A percentile compares a stretch with the other conserved stretches of the same genome.
phyloP scores from a whole-genome alignment of 495 filamentous ascomycete species.

The Filosporella fistucella region DNA sequence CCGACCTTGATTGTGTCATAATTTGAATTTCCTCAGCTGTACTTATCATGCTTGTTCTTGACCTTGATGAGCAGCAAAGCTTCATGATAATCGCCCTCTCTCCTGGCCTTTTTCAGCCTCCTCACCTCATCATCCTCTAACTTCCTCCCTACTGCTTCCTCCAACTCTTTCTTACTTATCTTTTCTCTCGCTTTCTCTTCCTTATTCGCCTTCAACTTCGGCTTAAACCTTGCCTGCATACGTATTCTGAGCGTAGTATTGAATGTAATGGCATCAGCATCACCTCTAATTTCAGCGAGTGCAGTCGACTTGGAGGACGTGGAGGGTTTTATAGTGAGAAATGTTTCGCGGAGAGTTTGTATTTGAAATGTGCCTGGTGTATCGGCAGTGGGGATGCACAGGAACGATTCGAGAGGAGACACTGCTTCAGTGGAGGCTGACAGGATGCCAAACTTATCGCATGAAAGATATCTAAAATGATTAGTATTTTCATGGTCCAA shows the following conservation, averaged over 20 bases:
- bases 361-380: conserved; percentile 63
- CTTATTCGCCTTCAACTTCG: conserved; percentile 68
- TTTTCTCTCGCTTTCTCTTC: conserved; percentile 77
- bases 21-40: conserved; percentile 28
- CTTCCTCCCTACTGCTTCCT: conserved; percentile 69
- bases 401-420: conserved; percentile 75
- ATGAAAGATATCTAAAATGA: conserved; percentile 68
- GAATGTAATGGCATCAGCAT: conserved; percentile 66
- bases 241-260: conserved; percentile 76
- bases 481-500: not conserved
- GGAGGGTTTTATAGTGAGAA: conserved; percentile 47
- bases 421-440: conserved; percentile 76
- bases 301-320: conserved; percentile 36
- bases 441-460: conserved; percentile 78
- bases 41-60: conserved; percentile 97
- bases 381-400: conserved; percentile 58
- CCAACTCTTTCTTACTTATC: conserved; percentile 83
- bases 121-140: conserved; percentile 84
- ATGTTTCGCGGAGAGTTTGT: conserved; percentile 60
- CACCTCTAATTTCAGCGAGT: conserved; percentile 67
- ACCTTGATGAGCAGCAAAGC: conserved; percentile 82
- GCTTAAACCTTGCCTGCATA: conserved; percentile 95
- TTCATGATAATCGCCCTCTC: conserved; percentile 90
- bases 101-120: conserved; percentile 73
- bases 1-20: not conserved